Evolutionary conservation across 2,329 filamentous ascomycete species (phyloP).

Genomic region (Teratosphaeria zuluensis): DNA sequence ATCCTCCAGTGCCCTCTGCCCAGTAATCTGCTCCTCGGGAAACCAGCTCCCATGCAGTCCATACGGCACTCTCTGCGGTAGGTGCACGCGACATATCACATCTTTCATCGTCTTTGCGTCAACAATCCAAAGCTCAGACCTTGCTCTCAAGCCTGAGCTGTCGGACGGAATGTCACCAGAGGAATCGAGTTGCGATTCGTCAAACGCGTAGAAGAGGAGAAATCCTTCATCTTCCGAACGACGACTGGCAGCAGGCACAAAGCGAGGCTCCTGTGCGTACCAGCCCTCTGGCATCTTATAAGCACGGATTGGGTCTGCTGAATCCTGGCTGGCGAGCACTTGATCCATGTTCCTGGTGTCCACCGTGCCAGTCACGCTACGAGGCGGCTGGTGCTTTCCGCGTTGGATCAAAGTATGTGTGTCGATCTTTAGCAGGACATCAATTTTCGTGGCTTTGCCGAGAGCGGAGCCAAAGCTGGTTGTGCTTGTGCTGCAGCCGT

Average conservation of each 20-base stretch:
- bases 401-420: conserved; percentile 42
- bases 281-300: conserved; percentile 52
- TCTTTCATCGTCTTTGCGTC: conserved; percentile 54
- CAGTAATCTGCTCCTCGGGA: conserved; percentile 40
- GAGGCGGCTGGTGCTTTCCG: conserved; percentile 31
- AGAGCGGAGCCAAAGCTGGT: conserved; percentile 50
- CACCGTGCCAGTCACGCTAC: conserved; percentile 49
- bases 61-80: conserved; percentile 61
- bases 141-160: conserved; percentile 29
- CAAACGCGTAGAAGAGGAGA: conserved; percentile 59
- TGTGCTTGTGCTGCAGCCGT: conserved; percentile 54
- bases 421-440: conserved; percentile 55
- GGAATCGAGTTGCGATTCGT: conserved; percentile 45
- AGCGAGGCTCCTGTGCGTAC: conserved; percentile 59
- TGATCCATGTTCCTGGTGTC: conserved; percentile 47
- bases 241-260: conserved; percentile 39
- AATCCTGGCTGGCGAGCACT: conserved; percentile 38
- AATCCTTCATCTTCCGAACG: conserved; percentile 55
- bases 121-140: conserved; percentile 59
- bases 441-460: conserved; percentile 57
- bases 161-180: conserved; percentile 28
- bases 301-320: conserved; percentile 42
- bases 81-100: conserved; percentile 47
- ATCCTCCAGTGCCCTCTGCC: conserved; percentile 35
- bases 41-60: conserved; percentile 59